Conservation (phyloP, 148 eudicot genomes). For the Limonium bicolor region DNA sequence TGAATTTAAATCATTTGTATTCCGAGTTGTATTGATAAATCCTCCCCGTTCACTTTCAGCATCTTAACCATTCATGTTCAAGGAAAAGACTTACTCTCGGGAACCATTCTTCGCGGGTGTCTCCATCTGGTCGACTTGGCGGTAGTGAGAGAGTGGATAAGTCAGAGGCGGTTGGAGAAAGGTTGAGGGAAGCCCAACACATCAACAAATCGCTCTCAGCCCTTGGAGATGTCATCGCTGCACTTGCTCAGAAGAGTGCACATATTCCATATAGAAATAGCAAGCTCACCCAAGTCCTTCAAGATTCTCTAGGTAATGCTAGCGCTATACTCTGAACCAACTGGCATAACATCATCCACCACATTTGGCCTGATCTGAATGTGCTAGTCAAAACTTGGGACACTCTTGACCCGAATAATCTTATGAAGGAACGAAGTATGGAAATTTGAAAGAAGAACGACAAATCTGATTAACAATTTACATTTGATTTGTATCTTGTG, state of each 20-base stretch:
- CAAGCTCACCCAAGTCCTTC: conserved; percentile 97
- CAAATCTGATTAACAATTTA: no score
- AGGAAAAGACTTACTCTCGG: conserved; percentile 74
- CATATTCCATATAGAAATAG: conserved; percentile 95
- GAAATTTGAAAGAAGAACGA: no score
- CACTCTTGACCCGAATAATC: no score
- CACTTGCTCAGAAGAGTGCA: conserved; percentile 88
- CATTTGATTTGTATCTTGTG: not conserved
- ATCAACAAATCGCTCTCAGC: conserved; percentile 91
- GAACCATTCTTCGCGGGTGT: conserved; percentile 64
- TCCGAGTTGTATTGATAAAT: no score
- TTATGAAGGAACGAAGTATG: no score
- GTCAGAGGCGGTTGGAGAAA: conserved; percentile 95
- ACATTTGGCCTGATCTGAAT: no score
- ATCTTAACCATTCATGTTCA: conserved; percentile 86
- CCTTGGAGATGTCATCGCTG: conserved; percentile 90
- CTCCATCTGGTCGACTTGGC: conserved; percentile 97
- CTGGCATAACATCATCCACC: no score
- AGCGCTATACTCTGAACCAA: not conserved
- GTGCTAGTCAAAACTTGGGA: no score
- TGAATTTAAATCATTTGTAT: no score
- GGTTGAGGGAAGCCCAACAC: conserved; percentile 94
- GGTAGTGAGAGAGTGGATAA: conserved; percentile 97
- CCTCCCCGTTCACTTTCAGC: conserved; percentile 33
- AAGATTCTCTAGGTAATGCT: conserved; percentile 78